These are phyloP conservation scores for Cryptosporidium sp. DNA, from an alignment of 169 alveolate genomes.

Conservation along the genomic window DNA sequence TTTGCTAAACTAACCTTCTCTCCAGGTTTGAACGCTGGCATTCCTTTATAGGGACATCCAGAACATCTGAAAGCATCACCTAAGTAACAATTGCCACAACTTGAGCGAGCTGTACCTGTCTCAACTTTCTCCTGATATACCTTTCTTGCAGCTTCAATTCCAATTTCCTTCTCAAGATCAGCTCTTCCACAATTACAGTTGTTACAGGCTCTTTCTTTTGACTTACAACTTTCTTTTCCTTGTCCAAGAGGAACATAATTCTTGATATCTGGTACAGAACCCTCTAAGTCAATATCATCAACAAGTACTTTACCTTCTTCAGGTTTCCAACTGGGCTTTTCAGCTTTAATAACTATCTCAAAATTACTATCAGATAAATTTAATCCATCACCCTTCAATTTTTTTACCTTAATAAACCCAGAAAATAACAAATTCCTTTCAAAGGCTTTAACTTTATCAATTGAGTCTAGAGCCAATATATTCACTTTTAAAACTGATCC, in stretches of 20 bases:
- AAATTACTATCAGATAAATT: neutral
- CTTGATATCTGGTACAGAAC: constrained; percentile 39
- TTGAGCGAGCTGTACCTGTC: constrained; percentile 86
- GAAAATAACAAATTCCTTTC: constrained; percentile 48
- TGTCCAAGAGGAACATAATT: constrained; percentile 56
- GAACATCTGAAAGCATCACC: constrained; percentile 97
- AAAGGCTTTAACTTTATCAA: neutral
- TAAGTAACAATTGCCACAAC: constrained; percentile 91
- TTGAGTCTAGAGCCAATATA: neutral
- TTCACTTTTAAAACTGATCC: constrained; percentile 38
- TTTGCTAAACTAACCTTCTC: constrained; percentile 83
- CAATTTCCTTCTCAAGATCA: constrained; percentile 85
- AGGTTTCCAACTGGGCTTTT: constrained; percentile 53
- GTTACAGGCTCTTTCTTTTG: constrained; percentile 94
- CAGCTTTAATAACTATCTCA: constrained; percentile 6
- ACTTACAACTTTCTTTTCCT: constrained; percentile 85
- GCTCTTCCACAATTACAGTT: constrained; percentile 95
- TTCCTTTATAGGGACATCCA: constrained; percentile 92
- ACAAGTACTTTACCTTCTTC: constrained; percentile 37
- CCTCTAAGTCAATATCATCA: constrained; percentile 58
- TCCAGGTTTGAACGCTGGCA: constrained; percentile 95
- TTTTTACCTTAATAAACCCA: constrained; percentile 54
- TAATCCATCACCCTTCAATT: neutral
- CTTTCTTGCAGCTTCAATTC: constrained; percentile 83
- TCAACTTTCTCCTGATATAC: constrained; percentile 82